Base-by-base conservation (phyloP, 768 basidiomycete species). In the Termitomyces titanicus region DNA sequence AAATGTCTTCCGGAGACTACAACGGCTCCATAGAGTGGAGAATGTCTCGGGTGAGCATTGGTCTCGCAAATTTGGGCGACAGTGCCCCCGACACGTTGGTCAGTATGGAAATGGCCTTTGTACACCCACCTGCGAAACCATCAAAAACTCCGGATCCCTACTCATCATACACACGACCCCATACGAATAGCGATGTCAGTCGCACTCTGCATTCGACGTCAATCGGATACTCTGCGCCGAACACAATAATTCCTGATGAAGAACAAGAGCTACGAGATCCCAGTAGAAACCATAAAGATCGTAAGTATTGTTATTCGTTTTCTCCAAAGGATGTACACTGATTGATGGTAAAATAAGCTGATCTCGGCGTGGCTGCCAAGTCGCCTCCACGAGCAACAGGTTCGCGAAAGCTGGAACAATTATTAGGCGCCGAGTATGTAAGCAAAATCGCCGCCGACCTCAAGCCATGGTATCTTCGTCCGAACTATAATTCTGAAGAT, bases 401-500 rank as follows among this genome's bases (percentile, higher is more conserved):
- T 11, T 63, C 71, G 5, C 77, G 77, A 58, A 92, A 94, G 67
- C 74, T 92, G 53, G 74, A 78, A 60, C 81, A 83, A 67, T 72
- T 91, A 44, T 76, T 95, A 17, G 93, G 93, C 1, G 69, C 70
- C 2, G 79, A 80, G 49, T 75, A 79, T 61, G 66, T 72, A 46
- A 72, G 75, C 61, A 72, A 74, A 64, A 66, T 75, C 22, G 72
- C 76, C 42, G 70, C 75, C 15, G 78, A 79, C 54, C 65, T 68
- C 4, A 73, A 74, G 64, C 91, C 96, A 2, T 92, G 89, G 91
- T 98, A 91, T 70, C 79, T 99, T 46, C 84, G 83, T 6, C 83
- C 89, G 12, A 89, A 90, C 61, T 92, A 92, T 68, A 81, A 77
- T 53, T 83, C 85, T 40, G 79, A 79, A 9, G 94, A 98, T 55